Evolutionary conservation across 2,329 filamentous ascomycete species (phyloP).

Genomic region (Botryotinia convoluta): DNA sequence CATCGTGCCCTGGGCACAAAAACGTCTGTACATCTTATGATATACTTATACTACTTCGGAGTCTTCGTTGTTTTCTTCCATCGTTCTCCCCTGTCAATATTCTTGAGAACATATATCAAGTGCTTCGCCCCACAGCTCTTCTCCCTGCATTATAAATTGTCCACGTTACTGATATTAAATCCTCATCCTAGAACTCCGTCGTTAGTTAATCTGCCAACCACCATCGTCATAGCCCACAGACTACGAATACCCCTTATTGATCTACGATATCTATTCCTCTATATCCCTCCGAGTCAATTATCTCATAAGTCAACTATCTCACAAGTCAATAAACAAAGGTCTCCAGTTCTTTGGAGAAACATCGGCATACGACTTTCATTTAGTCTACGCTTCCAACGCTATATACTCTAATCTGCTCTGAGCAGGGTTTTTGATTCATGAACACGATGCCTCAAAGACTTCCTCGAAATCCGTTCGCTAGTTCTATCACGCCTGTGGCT

Average conservation of each 20-base stretch:
- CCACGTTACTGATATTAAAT: slow-evolving; percentile 20
- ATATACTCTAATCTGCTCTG: slow-evolving; percentile 20
- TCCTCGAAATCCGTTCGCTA: slow-evolving; percentile 39
- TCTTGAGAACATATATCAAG: background rate
- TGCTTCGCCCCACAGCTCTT: slow-evolving; percentile 10
- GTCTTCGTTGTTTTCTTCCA: slow-evolving; percentile 14
- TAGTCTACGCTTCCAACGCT: slow-evolving; percentile 1
- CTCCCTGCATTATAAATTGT: slow-evolving; percentile 20
- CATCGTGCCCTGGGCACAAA: slow-evolving; percentile 20
- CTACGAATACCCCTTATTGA: slow-evolving; percentile 20
- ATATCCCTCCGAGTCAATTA: slow-evolving; percentile 9
- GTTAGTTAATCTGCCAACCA: slow-evolving; percentile 19
- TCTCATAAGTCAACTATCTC: slow-evolving; percentile 12
- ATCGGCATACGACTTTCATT: background rate
- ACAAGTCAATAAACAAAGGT: slow-evolving; percentile 9
- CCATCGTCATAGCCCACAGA: slow-evolving; percentile 11
- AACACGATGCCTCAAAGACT: slow-evolving; percentile 40
- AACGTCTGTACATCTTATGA: slow-evolving; percentile 13
- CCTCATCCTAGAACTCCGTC: slow-evolving; percentile 23
- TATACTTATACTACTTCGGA: slow-evolving; percentile 12
- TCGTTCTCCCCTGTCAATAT: slow-evolving; percentile 13
- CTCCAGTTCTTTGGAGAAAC: slow-evolving; percentile 1
- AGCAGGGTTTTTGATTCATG: slow-evolving; percentile 25
- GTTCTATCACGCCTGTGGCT: slow-evolving; percentile 35
- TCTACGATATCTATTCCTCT: slow-evolving; percentile 22